Conservation (phyloP, 371 early-diverging fungal genomes). For the Mucor saturninus region DNA sequence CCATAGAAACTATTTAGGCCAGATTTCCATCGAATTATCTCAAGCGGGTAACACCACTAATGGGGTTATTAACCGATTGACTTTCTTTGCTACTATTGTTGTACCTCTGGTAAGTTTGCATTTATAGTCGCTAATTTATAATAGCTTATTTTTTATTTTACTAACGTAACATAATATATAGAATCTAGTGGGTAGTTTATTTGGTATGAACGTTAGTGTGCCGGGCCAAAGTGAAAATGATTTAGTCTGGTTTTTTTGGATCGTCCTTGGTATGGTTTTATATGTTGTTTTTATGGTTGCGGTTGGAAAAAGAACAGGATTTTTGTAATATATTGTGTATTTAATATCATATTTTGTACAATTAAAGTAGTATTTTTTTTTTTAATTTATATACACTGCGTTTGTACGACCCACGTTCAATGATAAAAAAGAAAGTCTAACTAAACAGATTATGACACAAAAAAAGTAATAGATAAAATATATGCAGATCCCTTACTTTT, state of each 20-base stretch:
- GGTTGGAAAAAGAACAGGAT: slow-evolving; percentile 43
- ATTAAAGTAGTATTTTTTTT: background rate
- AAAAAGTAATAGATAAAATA: background rate
- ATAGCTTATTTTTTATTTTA: background rate
- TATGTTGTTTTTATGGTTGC: slow-evolving; percentile 46
- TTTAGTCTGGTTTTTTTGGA: slow-evolving; percentile 81
- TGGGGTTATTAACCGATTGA: slow-evolving; percentile 90
- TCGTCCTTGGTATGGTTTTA: slow-evolving; percentile 61
- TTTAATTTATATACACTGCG: background rate
- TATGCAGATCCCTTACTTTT: no score
- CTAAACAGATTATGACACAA: background rate
- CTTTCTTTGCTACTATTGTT: slow-evolving; percentile 88
- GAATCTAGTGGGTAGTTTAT: slow-evolving; percentile 63
- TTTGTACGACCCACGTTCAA: background rate
- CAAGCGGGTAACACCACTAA: slow-evolving; percentile 92
- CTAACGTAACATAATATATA: background rate
- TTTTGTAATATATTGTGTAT: slow-evolving; percentile 17
- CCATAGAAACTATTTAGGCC: slow-evolving; percentile 95
- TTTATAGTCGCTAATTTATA: background rate
- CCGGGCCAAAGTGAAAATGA: slow-evolving; percentile 73
- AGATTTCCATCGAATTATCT: slow-evolving; percentile 95
- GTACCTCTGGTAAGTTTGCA: slow-evolving; percentile 62
- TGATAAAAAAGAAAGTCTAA: no score
- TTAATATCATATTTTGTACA: slow-evolving; percentile 1
- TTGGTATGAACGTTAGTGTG: slow-evolving; percentile 86